These are phyloP conservation scores for Neofusicoccum ribis DNA, from an alignment of 2,329 filamentous ascomycete genomes.

Conservation along the genomic window DNA sequence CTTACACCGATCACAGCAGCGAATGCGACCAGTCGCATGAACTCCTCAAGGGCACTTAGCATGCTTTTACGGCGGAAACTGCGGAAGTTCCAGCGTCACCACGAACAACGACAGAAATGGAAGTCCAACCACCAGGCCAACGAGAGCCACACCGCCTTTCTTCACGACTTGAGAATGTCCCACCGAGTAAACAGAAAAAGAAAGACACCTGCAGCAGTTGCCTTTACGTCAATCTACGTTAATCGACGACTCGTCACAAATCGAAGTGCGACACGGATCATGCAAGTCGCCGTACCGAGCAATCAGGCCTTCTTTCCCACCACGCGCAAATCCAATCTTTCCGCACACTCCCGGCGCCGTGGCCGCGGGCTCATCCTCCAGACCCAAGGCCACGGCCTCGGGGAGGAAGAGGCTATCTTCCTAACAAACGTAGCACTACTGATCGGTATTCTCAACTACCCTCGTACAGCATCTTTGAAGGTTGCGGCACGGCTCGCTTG, in stretches of 20 bases:
- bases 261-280: neutral
- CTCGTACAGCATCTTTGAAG: too few relatives aligned
- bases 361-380: neutral
- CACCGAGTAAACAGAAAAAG: neutral
- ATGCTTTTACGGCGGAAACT: neutral
- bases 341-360: neutral
- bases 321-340: neutral
- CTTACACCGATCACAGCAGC: neutral
- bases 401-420: neutral
- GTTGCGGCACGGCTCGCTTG: neutral
- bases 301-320: neutral
- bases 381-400: neutral
- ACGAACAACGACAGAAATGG: neutral
- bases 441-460: too few relatives aligned
- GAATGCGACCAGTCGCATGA: neutral
- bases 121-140: neutral
- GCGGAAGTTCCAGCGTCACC: neutral
- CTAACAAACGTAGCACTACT: neutral
- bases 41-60: too few relatives aligned
- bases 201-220: neutral
- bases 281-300: neutral
- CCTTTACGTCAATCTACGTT: too few relatives aligned
- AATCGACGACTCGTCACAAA: neutral
- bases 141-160: slow-evolving; percentile 1
- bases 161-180: neutral